These are phyloP conservation scores for Chaetomidium leptoderma DNA, from an alignment of 495 filamentous ascomycete genomes.

Conservation along the genomic window DNA sequence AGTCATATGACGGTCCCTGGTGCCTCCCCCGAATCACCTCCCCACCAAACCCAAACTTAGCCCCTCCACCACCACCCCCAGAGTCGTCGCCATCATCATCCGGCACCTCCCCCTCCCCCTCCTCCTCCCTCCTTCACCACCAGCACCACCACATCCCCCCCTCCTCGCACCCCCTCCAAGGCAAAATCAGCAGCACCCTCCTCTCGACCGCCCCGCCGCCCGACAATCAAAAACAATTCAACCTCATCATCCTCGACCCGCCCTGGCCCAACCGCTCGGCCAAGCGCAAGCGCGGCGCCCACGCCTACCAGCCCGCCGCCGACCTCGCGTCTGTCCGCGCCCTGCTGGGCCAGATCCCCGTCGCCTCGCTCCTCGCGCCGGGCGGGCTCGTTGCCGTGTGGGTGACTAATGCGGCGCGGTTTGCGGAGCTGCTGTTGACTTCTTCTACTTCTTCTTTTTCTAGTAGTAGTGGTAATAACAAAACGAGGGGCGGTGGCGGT, in stretches of 20 bases:
- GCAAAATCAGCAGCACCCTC: not conserved
- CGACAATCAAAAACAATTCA: slow-evolving; percentile 54
- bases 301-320: slow-evolving; percentile 53
- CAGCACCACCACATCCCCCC: not conserved
- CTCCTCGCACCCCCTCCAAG: not conserved
- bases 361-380: slow-evolving; percentile 52
- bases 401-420: slow-evolving; percentile 75
- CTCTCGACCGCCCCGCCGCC: not conserved
- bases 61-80: not conserved
- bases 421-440: slow-evolving; percentile 55
- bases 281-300: slow-evolving; percentile 50
- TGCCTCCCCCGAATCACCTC: slow-evolving; percentile 37
- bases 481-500: not conserved
- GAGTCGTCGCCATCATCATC: not conserved
- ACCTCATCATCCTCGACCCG: slow-evolving; percentile 82
- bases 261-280: slow-evolving; percentile 94
- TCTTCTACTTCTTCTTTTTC: too few species aligned
- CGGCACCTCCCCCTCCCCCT: not conserved
- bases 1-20: slow-evolving; percentile 41
- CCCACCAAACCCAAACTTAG: not conserved
- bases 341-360: slow-evolving; percentile 50
- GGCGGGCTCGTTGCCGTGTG: slow-evolving; percentile 69
- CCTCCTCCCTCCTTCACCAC: not conserved
- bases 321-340: slow-evolving; percentile 33
- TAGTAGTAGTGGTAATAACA: too few species aligned